Evolutionary conservation across 306 rosid species (phyloP), one percentile per base, ranked within the genome.

Genomic region (Datisca glomerata): DNA sequence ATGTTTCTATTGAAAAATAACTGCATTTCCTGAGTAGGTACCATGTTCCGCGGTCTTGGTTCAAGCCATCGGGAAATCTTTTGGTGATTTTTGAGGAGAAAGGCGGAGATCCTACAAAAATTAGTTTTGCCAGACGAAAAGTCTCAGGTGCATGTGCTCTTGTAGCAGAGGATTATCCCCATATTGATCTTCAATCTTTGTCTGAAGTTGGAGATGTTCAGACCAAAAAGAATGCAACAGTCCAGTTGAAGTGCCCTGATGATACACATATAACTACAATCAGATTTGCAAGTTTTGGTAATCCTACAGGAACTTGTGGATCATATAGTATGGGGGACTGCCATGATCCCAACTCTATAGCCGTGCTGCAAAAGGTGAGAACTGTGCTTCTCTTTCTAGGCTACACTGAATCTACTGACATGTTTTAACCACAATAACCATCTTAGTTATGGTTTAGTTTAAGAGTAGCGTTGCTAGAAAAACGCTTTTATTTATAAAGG

Each of bases 31-130:
- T 59, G 33, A 41, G 22, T 59, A 87, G 97, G 97, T 87, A 87
- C 59, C 97, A 87, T 48, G 81, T 87, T 67, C 97, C 97, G 29
- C 59, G 94, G 49, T 82, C 97, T 36, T 87, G 97, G 94, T 82
- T 87, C 80, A 87, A 76, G 64, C 82, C 85, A 45, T 59, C 93
- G 22, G 97, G 93, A 67, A 87, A 87, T 25, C 22, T 69, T 55
- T 68, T 87, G 56, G 89, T 79, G 49, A 63, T 87, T 59, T 87
- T 82, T 32, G 97, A 87, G 61, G 97, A 87, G 76, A 76, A 61
- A 53, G 94, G 97, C 17, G 94, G 89, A 32, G 89, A 87, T 57
- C 97, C 97, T 49, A 43, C 70, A 27, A 57, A 60, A 43, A 74
- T 87, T 25, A 61, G 27, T 4, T 74, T 82, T 28, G 43, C 74